phyloP scores from a whole-genome alignment of 352 stramenopile genomes.

The Phytophthora quininea region DNA sequence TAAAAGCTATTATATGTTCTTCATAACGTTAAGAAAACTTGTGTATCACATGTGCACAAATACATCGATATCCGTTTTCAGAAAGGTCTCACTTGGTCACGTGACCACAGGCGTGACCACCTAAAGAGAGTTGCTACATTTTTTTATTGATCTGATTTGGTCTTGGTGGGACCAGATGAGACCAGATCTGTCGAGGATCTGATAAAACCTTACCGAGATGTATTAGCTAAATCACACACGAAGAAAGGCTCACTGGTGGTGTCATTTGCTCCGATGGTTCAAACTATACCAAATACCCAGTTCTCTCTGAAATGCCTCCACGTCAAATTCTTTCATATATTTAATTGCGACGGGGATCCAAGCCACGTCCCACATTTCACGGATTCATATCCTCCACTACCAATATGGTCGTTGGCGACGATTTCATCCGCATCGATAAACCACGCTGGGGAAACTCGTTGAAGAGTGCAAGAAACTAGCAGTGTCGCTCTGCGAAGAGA shows the following conservation, averaged over 20 bases:
- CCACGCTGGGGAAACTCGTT: not conserved
- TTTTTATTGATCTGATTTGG: too few species aligned
- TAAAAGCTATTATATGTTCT: too few species aligned
- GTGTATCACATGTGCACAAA: too few species aligned
- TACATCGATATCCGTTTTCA: too few species aligned
- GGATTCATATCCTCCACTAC: conserved; percentile 14
- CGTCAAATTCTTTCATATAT: not conserved
- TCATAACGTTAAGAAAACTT: too few species aligned
- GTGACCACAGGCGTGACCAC: too few species aligned
- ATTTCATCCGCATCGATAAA: not conserved
- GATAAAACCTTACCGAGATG: too few species aligned
- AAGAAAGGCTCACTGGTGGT: conserved; percentile 1
- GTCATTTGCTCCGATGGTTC: conserved; percentile 1
- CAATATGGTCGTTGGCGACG: too few species aligned
- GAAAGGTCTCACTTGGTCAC: too few species aligned
- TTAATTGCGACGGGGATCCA: conserved; percentile 25
- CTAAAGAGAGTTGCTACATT: too few species aligned
- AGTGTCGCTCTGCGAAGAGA: not conserved
- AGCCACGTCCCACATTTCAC: conserved; percentile 16
- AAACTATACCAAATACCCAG: conserved; percentile 9
- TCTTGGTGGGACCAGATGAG: too few species aligned
- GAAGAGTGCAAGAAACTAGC: not conserved
- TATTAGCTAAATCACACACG: conserved; percentile 9
- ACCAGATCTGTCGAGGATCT: too few species aligned
- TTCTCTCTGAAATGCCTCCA: conserved; percentile 1